A percentile compares a stretch with the other conserved stretches of the same genome.
Evolutionary conservation across 2,329 filamentous ascomycete genomes (phyloP).

Genomic region (Sclerotinia borealis): DNA sequence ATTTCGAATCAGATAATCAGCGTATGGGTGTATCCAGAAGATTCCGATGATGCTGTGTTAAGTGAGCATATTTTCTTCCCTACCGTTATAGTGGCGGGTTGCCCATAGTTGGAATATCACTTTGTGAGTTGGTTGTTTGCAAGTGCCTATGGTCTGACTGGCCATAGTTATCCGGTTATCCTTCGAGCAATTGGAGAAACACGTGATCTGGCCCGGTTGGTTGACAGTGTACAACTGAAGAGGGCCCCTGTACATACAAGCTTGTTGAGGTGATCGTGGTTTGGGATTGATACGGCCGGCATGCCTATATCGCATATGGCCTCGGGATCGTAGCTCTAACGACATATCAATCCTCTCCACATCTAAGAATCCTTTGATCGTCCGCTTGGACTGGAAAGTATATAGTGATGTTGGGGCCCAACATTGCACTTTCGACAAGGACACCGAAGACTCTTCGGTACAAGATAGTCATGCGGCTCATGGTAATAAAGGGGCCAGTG

Average conservation of each 20-base stretch:
- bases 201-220: neutral
- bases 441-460: neutral
- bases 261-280: too few species aligned
- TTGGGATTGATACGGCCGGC: too few species aligned
- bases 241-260: neutral
- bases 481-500: neutral
- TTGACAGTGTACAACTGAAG: neutral
- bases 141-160: neutral
- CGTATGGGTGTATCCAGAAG: slow-evolving; percentile 26
- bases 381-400: neutral
- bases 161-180: neutral
- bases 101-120: neutral
- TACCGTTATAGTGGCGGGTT: neutral
- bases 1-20: neutral
- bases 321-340: too few species aligned
- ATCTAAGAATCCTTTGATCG: neutral
- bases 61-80: slow-evolving; percentile 6
- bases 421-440: neutral
- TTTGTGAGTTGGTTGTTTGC: neutral
- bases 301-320: too few species aligned
- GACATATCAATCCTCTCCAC: too few species aligned
- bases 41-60: slow-evolving; percentile 27
- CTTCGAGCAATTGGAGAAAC: neutral
- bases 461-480: neutral
- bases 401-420: neutral